These are phyloP conservation scores for Pseudotsuga menziesii DNA, from an alignment of 75 land plant species.

Conservation along the genomic window DNA sequence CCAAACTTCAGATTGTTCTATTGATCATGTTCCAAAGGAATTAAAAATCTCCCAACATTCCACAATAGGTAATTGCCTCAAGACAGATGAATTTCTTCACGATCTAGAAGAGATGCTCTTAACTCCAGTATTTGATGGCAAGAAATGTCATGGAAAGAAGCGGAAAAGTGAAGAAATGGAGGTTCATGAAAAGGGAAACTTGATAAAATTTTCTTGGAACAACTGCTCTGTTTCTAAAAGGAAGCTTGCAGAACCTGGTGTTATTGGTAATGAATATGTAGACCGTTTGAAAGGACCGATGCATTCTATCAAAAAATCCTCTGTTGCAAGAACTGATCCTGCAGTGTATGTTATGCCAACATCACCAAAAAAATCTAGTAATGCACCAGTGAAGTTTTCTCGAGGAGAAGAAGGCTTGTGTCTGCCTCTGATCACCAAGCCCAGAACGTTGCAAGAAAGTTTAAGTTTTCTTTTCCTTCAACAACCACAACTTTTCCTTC, in stretches of 20 bases:
- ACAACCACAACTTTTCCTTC: not conserved
- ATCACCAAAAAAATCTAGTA: not conserved
- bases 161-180: conserved; percentile 7
- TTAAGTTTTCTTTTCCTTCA: too few relatives aligned
- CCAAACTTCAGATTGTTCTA: not conserved
- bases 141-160: not conserved
- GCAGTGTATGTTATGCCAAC: not conserved
- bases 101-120: not conserved
- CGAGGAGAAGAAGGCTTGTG: too few relatives aligned
- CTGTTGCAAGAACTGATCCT: not conserved
- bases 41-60: not conserved
- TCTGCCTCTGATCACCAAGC: too few relatives aligned
- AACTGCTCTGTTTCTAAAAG: not conserved
- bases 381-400: too few relatives aligned
- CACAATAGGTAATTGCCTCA: not conserved
- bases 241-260: not conserved
- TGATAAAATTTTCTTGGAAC: not conserved
- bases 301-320: conserved; percentile 1
- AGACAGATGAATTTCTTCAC: not conserved
- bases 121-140: not conserved
- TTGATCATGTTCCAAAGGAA: not conserved
- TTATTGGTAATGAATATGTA: not conserved
- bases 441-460: too few relatives aligned
- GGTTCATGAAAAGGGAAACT: not conserved
- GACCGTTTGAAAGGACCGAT: not conserved